These are phyloP conservation scores for Ogataea pini DNA, from an alignment of 805 yeast species.

Conservation along the genomic window DNA sequence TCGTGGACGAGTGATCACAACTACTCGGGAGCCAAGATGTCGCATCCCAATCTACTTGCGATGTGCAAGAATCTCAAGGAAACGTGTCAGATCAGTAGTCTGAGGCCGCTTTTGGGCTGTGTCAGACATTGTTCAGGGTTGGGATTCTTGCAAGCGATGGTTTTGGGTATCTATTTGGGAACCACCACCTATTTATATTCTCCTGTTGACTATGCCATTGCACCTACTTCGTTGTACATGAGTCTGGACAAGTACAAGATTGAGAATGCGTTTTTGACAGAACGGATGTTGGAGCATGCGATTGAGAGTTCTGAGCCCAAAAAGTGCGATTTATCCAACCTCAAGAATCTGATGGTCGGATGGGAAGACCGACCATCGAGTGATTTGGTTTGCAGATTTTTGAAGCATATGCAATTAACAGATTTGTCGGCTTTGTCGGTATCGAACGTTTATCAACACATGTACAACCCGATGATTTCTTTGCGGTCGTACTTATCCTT, in stretches of 20 bases:
- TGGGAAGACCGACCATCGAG: slow-evolving; percentile 74
- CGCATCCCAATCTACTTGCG: slow-evolving; percentile 66
- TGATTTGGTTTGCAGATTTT: slow-evolving; percentile 54
- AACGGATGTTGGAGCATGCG: slow-evolving; percentile 79
- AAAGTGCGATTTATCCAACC: slow-evolving; percentile 57
- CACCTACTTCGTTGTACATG: slow-evolving; percentile 70
- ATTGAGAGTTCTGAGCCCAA: slow-evolving; percentile 49
- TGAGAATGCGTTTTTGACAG: slow-evolving; percentile 82
- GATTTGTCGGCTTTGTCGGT: slow-evolving; percentile 68
- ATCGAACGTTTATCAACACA: slow-evolving; percentile 76
- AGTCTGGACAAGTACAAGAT: slow-evolving; percentile 75
- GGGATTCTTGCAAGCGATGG: slow-evolving; percentile 84
- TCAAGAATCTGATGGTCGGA: slow-evolving; percentile 83
- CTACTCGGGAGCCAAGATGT: slow-evolving; percentile 55
- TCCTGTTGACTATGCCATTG: slow-evolving; percentile 72
- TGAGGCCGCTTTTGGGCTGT: slow-evolving; percentile 77
- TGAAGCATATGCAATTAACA: slow-evolving; percentile 62
- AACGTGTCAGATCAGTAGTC: slow-evolving; percentile 78
- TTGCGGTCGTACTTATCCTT: slow-evolving; percentile 85
- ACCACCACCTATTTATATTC: slow-evolving; percentile 80
- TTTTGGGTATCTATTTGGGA: slow-evolving; percentile 85
- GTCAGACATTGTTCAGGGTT: slow-evolving; percentile 81
- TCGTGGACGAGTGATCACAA: slow-evolving; percentile 72
- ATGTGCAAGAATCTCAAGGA: slow-evolving; percentile 89
- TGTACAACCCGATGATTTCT: slow-evolving; percentile 78